phyloP scores from a whole-genome alignment of 768 basidiomycete genomes.

The Calocera viscosa region DNA sequence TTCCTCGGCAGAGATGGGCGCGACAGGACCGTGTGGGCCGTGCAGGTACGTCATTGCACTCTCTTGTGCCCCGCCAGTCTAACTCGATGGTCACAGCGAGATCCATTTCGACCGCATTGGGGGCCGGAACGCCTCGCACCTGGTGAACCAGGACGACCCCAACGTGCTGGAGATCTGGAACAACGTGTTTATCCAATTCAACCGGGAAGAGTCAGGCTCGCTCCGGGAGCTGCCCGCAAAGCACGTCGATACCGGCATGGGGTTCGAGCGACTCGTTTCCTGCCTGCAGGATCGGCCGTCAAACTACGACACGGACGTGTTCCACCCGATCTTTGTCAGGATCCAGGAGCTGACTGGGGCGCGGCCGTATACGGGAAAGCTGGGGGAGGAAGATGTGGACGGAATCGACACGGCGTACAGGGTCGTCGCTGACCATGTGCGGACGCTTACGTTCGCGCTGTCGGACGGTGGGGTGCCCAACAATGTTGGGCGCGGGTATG shows the following conservation, averaged over 20 bases:
- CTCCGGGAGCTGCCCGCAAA: slow-evolving; percentile 73
- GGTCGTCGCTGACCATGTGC: slow-evolving; percentile 90
- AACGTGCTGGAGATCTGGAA: slow-evolving; percentile 99
- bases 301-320: slow-evolving; percentile 97
- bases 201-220: slow-evolving; percentile 79
- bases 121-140: slow-evolving; percentile 83
- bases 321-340: slow-evolving; percentile 73
- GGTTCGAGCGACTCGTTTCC: slow-evolving; percentile 94
- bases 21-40: slow-evolving; percentile 94
- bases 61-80: not conserved
- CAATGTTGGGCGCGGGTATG: slow-evolving; percentile 93
- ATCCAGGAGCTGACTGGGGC: slow-evolving; percentile 84
- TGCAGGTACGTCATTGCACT: slow-evolving; percentile 47
- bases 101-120: slow-evolving; percentile 96
- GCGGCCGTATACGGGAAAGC: slow-evolving; percentile 74
- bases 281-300: slow-evolving; percentile 81
- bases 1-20: slow-evolving; percentile 73
- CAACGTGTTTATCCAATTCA: slow-evolving; percentile 98
- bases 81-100: slow-evolving; percentile 43
- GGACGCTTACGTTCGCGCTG: slow-evolving; percentile 89
- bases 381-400: slow-evolving; percentile 88
- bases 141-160: slow-evolving; percentile 94
- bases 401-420: slow-evolving; percentile 97
- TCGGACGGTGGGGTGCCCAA: slow-evolving; percentile 95
- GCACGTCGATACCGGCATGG: slow-evolving; percentile 99